phyloP scores from a whole-genome alignment of 768 basidiomycete genomes.

The Leucosporidium creatinivorum region DNA sequence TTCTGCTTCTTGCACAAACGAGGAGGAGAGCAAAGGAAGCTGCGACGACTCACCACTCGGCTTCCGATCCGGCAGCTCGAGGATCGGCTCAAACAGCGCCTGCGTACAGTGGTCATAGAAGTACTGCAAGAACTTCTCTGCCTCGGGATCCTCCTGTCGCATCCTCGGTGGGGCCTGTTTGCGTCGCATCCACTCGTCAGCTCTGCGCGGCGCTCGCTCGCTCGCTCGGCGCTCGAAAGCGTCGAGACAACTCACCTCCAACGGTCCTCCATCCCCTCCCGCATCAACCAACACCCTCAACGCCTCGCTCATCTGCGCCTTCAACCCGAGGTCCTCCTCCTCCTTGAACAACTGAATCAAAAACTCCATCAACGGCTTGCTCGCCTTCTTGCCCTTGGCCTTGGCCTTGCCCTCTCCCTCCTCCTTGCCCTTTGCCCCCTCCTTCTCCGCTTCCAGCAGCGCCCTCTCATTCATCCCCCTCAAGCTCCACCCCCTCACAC shows the following conservation, averaged over 20 bases:
- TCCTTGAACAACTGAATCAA: slow-evolving; percentile 69
- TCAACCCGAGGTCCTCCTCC: slow-evolving; percentile 75
- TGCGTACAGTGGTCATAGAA: slow-evolving; percentile 79
- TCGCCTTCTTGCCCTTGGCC: slow-evolving; percentile 39
- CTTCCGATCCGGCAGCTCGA: slow-evolving; percentile 47
- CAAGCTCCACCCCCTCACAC: slow-evolving; percentile 73
- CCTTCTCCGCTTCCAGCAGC: too few species aligned
- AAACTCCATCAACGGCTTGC: slow-evolving; percentile 59
- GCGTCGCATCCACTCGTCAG: slow-evolving; percentile 15
- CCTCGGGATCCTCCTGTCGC: slow-evolving; percentile 58
- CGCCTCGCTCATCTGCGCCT: slow-evolving; percentile 84
- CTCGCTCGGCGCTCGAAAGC: too few species aligned
- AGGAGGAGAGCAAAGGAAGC: not conserved
- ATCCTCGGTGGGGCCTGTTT: slow-evolving; percentile 39
- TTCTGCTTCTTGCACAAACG: too few species aligned
- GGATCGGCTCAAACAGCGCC: slow-evolving; percentile 73
- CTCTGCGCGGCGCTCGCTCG: slow-evolving; percentile 14
- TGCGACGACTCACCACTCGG: not conserved
- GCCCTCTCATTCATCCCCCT: slow-evolving; percentile 15
- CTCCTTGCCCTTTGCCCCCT: too few species aligned
- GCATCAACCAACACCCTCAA: slow-evolving; percentile 75
- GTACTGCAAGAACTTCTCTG: slow-evolving; percentile 83
- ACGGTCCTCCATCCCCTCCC: slow-evolving; percentile 46
- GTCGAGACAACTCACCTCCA: slow-evolving; percentile 37
- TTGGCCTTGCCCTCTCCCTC: too few species aligned